Evolutionary conservation across 2,329 filamentous ascomycete genomes (phyloP), one percentile per base, ranked within the genome.

Genomic region (Aotearoamyces nothofagi): DNA sequence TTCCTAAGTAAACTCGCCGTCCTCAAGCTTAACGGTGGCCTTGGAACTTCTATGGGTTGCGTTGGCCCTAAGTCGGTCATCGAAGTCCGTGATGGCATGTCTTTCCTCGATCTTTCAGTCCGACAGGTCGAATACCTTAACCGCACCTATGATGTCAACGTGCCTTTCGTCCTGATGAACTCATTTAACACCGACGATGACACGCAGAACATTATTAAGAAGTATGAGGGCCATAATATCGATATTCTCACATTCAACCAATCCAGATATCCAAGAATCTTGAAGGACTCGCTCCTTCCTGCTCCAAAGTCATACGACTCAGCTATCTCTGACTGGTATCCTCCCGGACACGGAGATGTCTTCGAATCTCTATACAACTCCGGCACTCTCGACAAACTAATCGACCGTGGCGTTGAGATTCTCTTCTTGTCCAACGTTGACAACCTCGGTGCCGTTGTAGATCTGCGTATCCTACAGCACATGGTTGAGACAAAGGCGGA

Each of bases 211-310:
- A 98, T 98, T 61, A 98, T 98, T 68, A 98, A 98, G 76, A 98
- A 98, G 69, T 98, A 96, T 63, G 87, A 98, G 66, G 90, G 90
- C 40, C 90, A 98, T 73, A 94, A 94, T 56, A 92, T 98, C 51
- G 90, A 98, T 54, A 96, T 98, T 56, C 69, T 96, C 55, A 96
- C 90, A 55, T 98, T 98, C 77, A 98, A 98, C 70, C 90, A 98
- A 65, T 98, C 90, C 40, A 74, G 86, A 49, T 98, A 96, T 67
- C 90, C 90, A 44, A 81, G 90, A 69, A 82, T 98, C 53, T 75
- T 86, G 61, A 96, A 94, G 72, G 90, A 98, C 64, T 98, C 90
- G 24, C 76, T 94, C 31, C 80, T 98, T 29, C 90, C 90, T 22
- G 90, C 87, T 17, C 84, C 90, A 52, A 94, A 96, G 71, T 70